These are phyloP conservation scores for Gastrolobium villosum DNA, from an alignment of 306 rosid species.

Conservation along the genomic window DNA sequence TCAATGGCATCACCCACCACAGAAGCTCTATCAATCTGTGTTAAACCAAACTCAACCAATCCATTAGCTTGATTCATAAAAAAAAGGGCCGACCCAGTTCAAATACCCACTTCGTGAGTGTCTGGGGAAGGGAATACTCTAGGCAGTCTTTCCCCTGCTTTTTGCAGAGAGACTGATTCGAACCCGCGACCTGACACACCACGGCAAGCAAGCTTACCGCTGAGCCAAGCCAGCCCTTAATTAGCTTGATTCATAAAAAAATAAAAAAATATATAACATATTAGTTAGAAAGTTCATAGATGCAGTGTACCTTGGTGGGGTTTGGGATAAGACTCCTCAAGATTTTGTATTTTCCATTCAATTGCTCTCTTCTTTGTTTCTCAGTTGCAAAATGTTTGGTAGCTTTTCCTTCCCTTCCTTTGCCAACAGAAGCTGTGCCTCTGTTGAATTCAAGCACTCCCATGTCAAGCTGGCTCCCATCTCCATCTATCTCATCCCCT, in stretches of 20 bases:
- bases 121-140: too few relatives aligned
- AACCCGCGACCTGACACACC: too few relatives aligned
- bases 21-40: conserved; percentile 85
- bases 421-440: conserved; percentile 60
- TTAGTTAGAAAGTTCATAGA: conserved; percentile 11
- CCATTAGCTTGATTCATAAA: conserved; percentile 25
- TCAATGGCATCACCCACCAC: conserved; percentile 89
- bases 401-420: conserved; percentile 68
- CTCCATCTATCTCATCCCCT: conserved; percentile 76
- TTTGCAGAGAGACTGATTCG: too few relatives aligned
- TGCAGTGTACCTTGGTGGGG: conserved; percentile 73
- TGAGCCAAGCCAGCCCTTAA: too few relatives aligned
- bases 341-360: conserved; percentile 66
- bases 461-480: conserved; percentile 66
- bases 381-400: conserved; percentile 75
- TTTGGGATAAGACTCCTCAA: conserved; percentile 73
- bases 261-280: background rate
- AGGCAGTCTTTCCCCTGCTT: too few relatives aligned
- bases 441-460: conserved; percentile 83
- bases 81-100: too few relatives aligned
- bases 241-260: conserved; percentile 27
- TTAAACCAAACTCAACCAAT: conserved; percentile 34
- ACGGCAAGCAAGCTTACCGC: too few relatives aligned
- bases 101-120: too few relatives aligned
- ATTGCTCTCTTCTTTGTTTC: conserved; percentile 77